Conservation (phyloP, 352 stramenopile species). For the Globisporangium carolinianum region DNA sequence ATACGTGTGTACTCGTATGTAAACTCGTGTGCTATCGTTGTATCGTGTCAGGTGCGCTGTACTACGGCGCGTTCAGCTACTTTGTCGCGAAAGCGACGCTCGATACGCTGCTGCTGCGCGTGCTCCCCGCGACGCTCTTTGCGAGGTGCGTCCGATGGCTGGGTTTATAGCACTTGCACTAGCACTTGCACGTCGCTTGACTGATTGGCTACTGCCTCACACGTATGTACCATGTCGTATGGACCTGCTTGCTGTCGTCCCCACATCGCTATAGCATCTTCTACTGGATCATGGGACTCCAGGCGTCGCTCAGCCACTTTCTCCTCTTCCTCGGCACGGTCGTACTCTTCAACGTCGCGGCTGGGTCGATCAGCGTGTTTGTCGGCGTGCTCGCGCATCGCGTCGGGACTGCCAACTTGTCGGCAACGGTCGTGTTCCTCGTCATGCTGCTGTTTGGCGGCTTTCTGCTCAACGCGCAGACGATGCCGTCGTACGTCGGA, state of each 20-base stretch:
- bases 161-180: neutral
- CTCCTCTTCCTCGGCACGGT: slow-evolving; percentile 61
- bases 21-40: neutral
- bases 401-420: slow-evolving; percentile 68
- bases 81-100: slow-evolving; percentile 71
- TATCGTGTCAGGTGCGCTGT: slow-evolving; percentile 38
- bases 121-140: slow-evolving; percentile 71
- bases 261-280: slow-evolving; percentile 40
- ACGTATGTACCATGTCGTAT: neutral
- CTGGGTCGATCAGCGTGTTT: slow-evolving; percentile 67
- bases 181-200: neutral
- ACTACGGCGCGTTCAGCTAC: slow-evolving; percentile 75
- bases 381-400: slow-evolving; percentile 55
- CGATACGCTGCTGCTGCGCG: slow-evolving; percentile 65
- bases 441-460: slow-evolving; percentile 83
- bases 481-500: slow-evolving; percentile 52
- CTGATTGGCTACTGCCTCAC: neutral
- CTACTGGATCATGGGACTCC: slow-evolving; percentile 84
- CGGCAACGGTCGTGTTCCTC: slow-evolving; percentile 65
- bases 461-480: slow-evolving; percentile 83
- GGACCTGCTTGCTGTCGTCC: neutral
- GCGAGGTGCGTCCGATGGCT: slow-evolving; percentile 23
- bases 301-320: slow-evolving; percentile 50
- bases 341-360: slow-evolving; percentile 76
- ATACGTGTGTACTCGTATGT: neutral